A percentile compares a stretch with the other conserved stretches of the same genome.
Evolutionary conservation across 129 eudicot species (phyloP).

Genomic region (Escallonia herrerae): DNA sequence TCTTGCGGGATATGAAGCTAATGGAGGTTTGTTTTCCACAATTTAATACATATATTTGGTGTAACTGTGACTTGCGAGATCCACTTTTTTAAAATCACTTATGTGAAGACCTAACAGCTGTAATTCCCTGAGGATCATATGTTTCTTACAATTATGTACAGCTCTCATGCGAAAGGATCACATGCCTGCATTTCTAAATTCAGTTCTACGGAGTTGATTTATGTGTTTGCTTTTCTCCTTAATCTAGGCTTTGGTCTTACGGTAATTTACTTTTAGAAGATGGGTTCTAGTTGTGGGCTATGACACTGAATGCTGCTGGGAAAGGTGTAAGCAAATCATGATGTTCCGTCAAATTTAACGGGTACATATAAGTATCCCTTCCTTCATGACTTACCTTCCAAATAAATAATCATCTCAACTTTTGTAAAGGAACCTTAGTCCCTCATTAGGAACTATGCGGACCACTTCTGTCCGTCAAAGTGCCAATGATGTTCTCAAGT

Average conservation of each 20-base stretch:
- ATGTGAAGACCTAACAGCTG: not conserved
- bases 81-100: not conserved
- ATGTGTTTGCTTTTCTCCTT: too few relatives aligned
- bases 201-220: not conserved
- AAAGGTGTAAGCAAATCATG: conserved; percentile 12
- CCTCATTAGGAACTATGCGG: not conserved
- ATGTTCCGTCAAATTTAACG: not conserved
- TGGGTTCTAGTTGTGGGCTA: not conserved
- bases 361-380: not conserved
- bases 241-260: too few relatives aligned
- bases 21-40: not conserved
- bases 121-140: not conserved
- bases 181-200: not conserved
- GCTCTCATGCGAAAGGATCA: not conserved
- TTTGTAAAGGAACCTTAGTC: not conserved
- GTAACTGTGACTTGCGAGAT: not conserved
- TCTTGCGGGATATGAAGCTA: not conserved
- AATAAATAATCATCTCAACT: not conserved
- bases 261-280: not conserved
- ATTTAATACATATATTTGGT: not conserved
- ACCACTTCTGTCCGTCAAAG: not conserved
- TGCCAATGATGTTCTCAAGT: not conserved
- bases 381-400: not conserved
- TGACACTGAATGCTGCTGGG: conserved; percentile 21
- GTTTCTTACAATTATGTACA: not conserved